Percentiles rank a stretch among this genome's conserved stretches.
These are phyloP conservation scores for Elongisporangium senticosum DNA, from an alignment of 352 stramenopile genomes.

Conservation along the genomic window DNA sequence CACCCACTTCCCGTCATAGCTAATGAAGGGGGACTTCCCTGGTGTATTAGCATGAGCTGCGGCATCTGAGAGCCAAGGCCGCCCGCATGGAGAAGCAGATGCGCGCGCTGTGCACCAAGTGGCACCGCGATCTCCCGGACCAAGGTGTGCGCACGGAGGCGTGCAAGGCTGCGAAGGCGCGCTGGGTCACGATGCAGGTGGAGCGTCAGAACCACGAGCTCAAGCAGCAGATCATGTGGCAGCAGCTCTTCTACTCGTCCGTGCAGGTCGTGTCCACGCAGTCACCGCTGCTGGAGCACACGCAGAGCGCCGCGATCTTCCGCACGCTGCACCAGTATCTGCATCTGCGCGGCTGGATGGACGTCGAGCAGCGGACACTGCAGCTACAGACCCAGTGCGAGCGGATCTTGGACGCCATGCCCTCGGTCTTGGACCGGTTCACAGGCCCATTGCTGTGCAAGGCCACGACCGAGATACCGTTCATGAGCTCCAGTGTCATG, in stretches of 20 bases:
- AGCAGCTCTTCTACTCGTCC: slow-evolving; percentile 58
- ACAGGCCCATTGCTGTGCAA: slow-evolving; percentile 20
- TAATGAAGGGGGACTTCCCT: neutral
- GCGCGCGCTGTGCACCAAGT: slow-evolving; percentile 32
- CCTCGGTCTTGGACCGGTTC: slow-evolving; percentile 35
- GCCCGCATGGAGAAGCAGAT: slow-evolving; percentile 37
- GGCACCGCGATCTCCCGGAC: slow-evolving; percentile 31
- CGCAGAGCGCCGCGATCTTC: slow-evolving; percentile 46
- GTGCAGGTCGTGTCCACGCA: slow-evolving; percentile 47
- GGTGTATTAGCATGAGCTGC: slow-evolving; percentile 38
- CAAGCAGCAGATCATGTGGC: slow-evolving; percentile 53
- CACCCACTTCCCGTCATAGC: neutral
- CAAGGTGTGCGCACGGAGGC: slow-evolving; percentile 23
- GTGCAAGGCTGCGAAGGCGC: slow-evolving; percentile 42
- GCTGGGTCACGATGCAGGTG: slow-evolving; percentile 41
- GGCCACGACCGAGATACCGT: slow-evolving; percentile 24
- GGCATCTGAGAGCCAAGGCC: slow-evolving; percentile 36
- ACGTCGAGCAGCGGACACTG: slow-evolving; percentile 14
- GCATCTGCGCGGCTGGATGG: slow-evolving; percentile 13
- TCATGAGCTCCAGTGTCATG: slow-evolving; percentile 56
- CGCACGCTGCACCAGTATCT: slow-evolving; percentile 41
- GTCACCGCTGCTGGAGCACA: slow-evolving; percentile 33
- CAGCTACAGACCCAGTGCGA: slow-evolving; percentile 34
- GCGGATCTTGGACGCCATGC: slow-evolving; percentile 19
- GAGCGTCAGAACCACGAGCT: slow-evolving; percentile 46